A percentile compares a stretch with the other conserved stretches of the same genome.
phyloP scores from a whole-genome alignment of 441 rosid genomes.

The Aleurites moluccanus region DNA sequence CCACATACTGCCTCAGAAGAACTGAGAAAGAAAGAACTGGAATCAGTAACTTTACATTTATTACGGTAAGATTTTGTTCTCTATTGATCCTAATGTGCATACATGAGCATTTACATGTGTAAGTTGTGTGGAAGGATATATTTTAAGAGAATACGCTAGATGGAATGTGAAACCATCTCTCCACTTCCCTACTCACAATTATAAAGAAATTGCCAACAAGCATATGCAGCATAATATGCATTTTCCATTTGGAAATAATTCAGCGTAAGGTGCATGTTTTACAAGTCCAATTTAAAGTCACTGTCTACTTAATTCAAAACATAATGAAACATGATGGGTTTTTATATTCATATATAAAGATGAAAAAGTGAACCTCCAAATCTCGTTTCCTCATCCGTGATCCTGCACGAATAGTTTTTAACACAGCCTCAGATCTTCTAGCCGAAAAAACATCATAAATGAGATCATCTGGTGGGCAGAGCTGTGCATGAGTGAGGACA shows the following conservation, averaged over 20 bases:
- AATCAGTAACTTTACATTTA: not conserved
- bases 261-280: not conserved
- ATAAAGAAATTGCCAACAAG: not conserved
- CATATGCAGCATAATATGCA: not conserved
- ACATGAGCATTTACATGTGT: not conserved
- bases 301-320: not conserved
- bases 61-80: not conserved
- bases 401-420: constrained; percentile 56
- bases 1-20: not conserved
- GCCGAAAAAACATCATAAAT: constrained; percentile 65
- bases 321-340: not conserved
- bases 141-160: not conserved
- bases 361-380: constrained; percentile 45
- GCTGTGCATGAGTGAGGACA: constrained; percentile 89
- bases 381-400: constrained; percentile 59
- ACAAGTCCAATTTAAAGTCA: not conserved
- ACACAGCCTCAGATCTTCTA: constrained; percentile 74
- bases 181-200: not conserved
- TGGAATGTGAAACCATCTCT: not conserved
- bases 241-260: constrained; percentile 10
- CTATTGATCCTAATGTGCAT: not conserved
- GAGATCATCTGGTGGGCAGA: constrained; percentile 83
- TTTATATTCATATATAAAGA: constrained; percentile 7
- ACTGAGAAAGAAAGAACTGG: not conserved
- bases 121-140: not conserved